Base-by-base conservation (phyloP, 1,139 yeast species). In the Candida freyschussii region DNA sequence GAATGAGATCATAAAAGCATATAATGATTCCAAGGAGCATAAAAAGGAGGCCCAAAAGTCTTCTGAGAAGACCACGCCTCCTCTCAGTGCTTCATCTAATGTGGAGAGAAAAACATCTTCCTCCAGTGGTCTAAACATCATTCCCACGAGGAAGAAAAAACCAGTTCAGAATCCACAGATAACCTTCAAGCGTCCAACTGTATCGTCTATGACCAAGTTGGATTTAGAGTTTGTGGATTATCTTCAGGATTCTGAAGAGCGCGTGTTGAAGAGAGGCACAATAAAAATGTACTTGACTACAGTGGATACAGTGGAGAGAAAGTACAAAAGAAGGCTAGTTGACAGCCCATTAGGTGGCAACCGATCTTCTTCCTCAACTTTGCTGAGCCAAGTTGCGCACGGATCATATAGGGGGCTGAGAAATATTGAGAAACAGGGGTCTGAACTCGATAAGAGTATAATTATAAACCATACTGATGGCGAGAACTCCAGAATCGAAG, bases 201-300 rank as follows among this genome's bases (percentile, higher is more conserved):
- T 26, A 6, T 33, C 39, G 1, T 77, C 84, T 2, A 57, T 74
- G 52, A 65, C 78, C 1, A 63, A 74, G 13, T 52, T 78, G 3
- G 95, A 86, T 48, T 60, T 73, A 16, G 81, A 83, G 19, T 86
- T 91, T 86, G 67, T 73, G 10, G 60, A 65, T 27, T 72, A 69
- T 44, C 62, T 87, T 39, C 62, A 60, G 11, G 75, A 74, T 47
- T 63, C 72, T 2, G 79, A 81, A 32, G 97, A 89, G 56, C 67
- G 94, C 35, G 69, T 87, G 1, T 46, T 86, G 32, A 75, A 75
- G 42, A 69, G 74, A 13, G 96, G 93, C 0, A 62, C 63, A 16
- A 58, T 75, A 5, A 50, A 54, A 12, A 60, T 67, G 24, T 48
- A 55, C n/a, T 27, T 50, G 10, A 37, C 60, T 0, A 73, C 77